Conservation (phyloP, 2,329 filamentous ascomycete genomes). For the Colletotrichum sp. region DNA sequence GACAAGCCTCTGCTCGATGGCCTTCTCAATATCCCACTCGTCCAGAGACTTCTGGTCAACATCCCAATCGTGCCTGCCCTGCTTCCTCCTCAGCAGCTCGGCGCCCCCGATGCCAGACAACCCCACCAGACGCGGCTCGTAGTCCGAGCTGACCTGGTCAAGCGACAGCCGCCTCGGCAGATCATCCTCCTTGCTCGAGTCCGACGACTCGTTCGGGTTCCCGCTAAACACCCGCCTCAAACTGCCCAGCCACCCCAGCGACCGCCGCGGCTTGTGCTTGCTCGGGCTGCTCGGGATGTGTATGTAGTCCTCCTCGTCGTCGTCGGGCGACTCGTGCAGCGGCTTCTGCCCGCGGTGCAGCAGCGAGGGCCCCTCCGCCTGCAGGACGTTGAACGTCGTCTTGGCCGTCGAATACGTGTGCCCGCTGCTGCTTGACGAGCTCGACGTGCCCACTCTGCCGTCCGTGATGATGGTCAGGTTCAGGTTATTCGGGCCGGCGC, state of each 20-base stretch:
- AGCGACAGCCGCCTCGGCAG: constrained; percentile 28
- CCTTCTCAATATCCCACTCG: constrained; percentile 80
- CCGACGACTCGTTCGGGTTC: constrained; percentile 34
- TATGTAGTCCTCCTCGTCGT: constrained; percentile 36
- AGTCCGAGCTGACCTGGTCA: constrained; percentile 44
- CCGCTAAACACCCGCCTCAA: constrained; percentile 67
- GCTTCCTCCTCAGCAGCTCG: constrained; percentile 56
- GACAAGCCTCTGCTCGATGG: constrained; percentile 73
- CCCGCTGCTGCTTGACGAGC: constrained; percentile 45
- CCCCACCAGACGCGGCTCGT: constrained; percentile 48
- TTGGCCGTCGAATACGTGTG: constrained; percentile 58
- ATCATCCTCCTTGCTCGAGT: constrained; percentile 26
- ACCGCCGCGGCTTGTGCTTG: constrained; percentile 57
- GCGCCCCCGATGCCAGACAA: constrained; percentile 49
- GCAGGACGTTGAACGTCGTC: constrained; percentile 56
- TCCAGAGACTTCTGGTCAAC: constrained; percentile 60
- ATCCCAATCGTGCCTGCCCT: constrained; percentile 62
- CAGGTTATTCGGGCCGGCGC: not conserved
- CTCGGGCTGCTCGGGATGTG: constrained; percentile 58
- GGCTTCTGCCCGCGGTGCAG: constrained; percentile 37
- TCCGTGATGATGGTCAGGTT: constrained; percentile 25
- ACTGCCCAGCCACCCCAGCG: constrained; percentile 69
- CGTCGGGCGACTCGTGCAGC: constrained; percentile 30
- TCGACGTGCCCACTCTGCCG: constrained; percentile 23
- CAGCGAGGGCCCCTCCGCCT: constrained; percentile 57